A percentile compares a stretch with the other conserved stretches of the same genome.
These are phyloP conservation scores for Silene coronaria DNA, from an alignment of 179 eudicot genomes.

Conservation along the genomic window DNA sequence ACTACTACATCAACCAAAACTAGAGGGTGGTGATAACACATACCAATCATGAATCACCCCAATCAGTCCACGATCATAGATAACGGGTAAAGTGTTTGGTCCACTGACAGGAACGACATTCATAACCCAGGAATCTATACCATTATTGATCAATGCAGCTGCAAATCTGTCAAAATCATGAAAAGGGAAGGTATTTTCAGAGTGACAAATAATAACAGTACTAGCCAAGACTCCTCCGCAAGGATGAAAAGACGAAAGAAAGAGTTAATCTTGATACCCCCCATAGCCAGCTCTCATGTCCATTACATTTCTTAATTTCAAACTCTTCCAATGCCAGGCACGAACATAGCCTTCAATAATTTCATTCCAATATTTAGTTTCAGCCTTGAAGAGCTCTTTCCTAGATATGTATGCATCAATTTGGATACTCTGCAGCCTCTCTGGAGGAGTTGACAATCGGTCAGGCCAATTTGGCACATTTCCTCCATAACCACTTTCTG, in stretches of 20 bases:
- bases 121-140: conserved; percentile 82
- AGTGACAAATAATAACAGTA: not conserved
- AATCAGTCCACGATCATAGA: conserved; percentile 86
- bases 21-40: not conserved
- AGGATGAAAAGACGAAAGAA: not conserved
- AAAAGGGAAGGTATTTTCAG: not conserved
- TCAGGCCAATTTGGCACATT: conserved; percentile 76
- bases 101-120: conserved; percentile 95
- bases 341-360: conserved; percentile 70
- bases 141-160: conserved; percentile 58
- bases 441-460: conserved; percentile 73
- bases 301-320: conserved; percentile 70
- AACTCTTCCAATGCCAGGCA: conserved; percentile 56
- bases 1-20: not conserved
- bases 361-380: conserved; percentile 86
- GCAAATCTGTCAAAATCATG: conserved; percentile 63
- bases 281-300: conserved; percentile 99
- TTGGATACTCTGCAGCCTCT: conserved; percentile 79
- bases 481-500: conserved; percentile 71
- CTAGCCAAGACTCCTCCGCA: not conserved
- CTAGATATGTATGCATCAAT: conserved; percentile 84
- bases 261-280: conserved; percentile 50
- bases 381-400: conserved; percentile 85
- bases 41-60: conserved; percentile 99
- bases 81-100: conserved; percentile 83